These are phyloP conservation scores for Suhomyces prunicola DNA, from an alignment of 805 yeast genomes.

Conservation along the genomic window DNA sequence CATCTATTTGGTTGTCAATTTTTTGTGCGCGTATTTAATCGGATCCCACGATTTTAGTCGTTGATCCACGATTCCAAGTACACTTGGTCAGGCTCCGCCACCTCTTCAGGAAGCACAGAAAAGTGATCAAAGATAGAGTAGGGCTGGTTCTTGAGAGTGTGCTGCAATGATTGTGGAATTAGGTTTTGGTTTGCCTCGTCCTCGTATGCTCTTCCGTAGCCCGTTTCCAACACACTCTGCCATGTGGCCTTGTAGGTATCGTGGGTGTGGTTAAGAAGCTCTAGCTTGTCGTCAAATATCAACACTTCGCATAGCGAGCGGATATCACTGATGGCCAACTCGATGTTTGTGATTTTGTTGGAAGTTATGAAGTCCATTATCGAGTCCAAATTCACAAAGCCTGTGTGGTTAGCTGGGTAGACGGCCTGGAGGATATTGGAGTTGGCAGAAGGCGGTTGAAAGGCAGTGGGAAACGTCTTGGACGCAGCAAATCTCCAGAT, in stretches of 20 bases:
- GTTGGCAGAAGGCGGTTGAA: constrained; percentile 39
- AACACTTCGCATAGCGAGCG: constrained; percentile 84
- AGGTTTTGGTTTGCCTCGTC: constrained; percentile 15
- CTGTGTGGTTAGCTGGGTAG: constrained; percentile 57
- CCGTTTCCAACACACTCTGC: constrained; percentile 74
- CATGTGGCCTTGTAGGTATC: constrained; percentile 78
- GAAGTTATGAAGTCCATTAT: constrained; percentile 70
- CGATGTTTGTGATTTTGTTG: constrained; percentile 78
- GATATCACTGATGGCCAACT: constrained; percentile 69
- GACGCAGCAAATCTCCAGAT: constrained; percentile 85
- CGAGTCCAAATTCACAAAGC: constrained; percentile 67
- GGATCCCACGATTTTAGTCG: constrained; percentile 6
- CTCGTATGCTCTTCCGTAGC: constrained; percentile 41
- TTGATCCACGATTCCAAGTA: constrained; percentile 49
- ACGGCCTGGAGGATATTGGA: constrained; percentile 43
- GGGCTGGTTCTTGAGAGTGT: constrained; percentile 13
- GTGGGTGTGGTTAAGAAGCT: constrained; percentile 49
- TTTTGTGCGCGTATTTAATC: neutral
- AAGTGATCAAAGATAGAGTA: constrained; percentile 44
- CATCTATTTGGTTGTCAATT: neutral
- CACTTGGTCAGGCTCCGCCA: constrained; percentile 37
- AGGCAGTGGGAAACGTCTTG: constrained; percentile 72
- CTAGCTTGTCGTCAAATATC: constrained; percentile 82
- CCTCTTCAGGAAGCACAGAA: constrained; percentile 36
- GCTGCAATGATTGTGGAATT: constrained; percentile 5